These are phyloP conservation scores for Cyberlindnera mrakii DNA, from an alignment of 805 yeast species.

Conservation along the genomic window DNA sequence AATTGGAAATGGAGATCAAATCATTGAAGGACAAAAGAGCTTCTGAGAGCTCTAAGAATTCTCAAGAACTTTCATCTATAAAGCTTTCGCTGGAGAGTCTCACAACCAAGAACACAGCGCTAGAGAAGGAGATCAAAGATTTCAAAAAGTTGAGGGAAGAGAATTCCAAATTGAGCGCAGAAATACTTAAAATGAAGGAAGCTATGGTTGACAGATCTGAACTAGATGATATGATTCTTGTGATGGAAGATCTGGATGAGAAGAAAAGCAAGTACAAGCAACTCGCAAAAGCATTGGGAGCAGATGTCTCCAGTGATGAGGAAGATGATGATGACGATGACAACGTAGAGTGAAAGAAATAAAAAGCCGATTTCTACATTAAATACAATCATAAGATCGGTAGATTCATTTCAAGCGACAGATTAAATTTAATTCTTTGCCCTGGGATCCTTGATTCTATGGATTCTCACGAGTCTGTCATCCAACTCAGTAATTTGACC, in stretches of 20 bases:
- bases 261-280: constrained; percentile 51
- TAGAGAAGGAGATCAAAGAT: too few species aligned
- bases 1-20: not conserved
- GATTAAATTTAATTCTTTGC: constrained; percentile 1
- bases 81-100: too few species aligned
- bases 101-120: too few species aligned
- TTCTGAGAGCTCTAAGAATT: not conserved
- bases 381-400: constrained; percentile 3
- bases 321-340: constrained; percentile 63
- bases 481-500: constrained; percentile 55
- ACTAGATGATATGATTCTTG: constrained; percentile 67
- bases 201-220: constrained; percentile 42
- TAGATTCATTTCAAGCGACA: not conserved
- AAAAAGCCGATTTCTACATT: constrained; percentile 6
- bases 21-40: not conserved
- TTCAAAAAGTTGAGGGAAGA: not conserved
- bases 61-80: not conserved
- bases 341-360: constrained; percentile 31
- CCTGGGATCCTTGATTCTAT: constrained; percentile 45
- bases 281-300: constrained; percentile 46
- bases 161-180: not conserved
- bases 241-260: constrained; percentile 75
- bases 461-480: constrained; percentile 56
- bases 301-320: constrained; percentile 64
- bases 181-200: constrained; percentile 5